Evolutionary conservation across 208 protist genomes (phyloP), one percentile per base, ranked within the genome.

Genomic region (Phytomonas sp.): DNA sequence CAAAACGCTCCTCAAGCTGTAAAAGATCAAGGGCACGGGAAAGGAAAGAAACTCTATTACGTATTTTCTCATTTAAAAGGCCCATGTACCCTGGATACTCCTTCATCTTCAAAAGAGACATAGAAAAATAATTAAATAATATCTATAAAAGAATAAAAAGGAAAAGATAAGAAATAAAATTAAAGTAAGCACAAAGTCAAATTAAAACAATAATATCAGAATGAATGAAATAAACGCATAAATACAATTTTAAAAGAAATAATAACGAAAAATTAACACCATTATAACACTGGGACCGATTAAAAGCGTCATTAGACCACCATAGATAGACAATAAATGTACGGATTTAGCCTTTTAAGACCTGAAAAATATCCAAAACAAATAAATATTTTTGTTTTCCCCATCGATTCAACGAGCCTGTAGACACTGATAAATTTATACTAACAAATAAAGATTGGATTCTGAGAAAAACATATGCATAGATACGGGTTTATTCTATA

Each of bases 51-150:
- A 95, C 70, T 60, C 89, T 82, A 60, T 85, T 63, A 0, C 82
- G 67, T 64, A 95, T 92, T 30, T 62, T 68, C 11, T 30, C 68
- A 71, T 92, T 89, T 28, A 92, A 79, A 66, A 77, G 66, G 26
- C 86, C 84, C 4, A 68, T 89, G 74, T 83, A 89, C 0, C 88
- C 88, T 11, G 82, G 85, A 30, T 80, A 83, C 0, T 73, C 65
- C 0, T 68, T 79, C 79, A 87, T 82, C 61, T 74, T 56, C 11
- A 87, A 66, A 43, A 80, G 71, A 29, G 73, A 72, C 77, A 81
- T 84, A 34, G 7, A 15, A 30, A 30, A 29, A 64, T 4, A 46
- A 28, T 11, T 9, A 5, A 7, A 23, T 5, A 36, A 68, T 59
- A 68, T 26, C 59, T 62, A 73, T 63, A 7, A 68, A 67, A 56